A percentile compares a stretch with the other conserved stretches of the same genome.
Evolutionary conservation across 129 eudicot genomes (phyloP).

Genomic region (Centrapalus pauciflorus): DNA sequence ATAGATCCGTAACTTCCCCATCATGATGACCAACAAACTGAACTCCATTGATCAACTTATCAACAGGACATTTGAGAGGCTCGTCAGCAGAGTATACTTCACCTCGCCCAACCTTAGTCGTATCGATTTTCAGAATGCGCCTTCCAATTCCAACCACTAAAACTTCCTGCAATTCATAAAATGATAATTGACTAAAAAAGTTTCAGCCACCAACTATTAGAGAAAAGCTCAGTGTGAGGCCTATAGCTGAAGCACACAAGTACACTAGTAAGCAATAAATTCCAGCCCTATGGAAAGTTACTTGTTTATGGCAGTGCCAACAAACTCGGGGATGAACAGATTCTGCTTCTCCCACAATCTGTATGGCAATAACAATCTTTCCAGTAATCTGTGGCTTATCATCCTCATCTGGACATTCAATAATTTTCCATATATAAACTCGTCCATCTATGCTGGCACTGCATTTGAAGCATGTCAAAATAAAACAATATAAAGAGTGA

Average conservation of each 20-base stretch:
- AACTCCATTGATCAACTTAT: conserved; percentile 59
- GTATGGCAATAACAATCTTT: conserved; percentile 63
- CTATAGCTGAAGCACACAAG: not conserved
- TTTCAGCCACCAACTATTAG: no score
- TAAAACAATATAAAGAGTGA: not conserved
- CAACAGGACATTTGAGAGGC: conserved; percentile 57
- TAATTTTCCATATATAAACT: conserved; percentile 79
- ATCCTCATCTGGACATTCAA: conserved; percentile 75
- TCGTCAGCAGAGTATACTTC: conserved; percentile 54
- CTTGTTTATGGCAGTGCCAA: conserved; percentile 98
- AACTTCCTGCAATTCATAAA: conserved; percentile 46
- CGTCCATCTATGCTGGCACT: conserved; percentile 92
- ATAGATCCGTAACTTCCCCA: conserved; percentile 76
- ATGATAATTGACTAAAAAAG: no score
- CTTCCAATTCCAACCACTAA: conserved; percentile 68
- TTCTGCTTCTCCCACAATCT: conserved; percentile 71
- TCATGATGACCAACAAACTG: conserved; percentile 78
- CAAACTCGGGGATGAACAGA: conserved; percentile 91
- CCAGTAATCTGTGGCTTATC: conserved; percentile 84
- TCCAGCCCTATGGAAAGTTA: conserved; percentile 7
- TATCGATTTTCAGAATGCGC: conserved; percentile 55
- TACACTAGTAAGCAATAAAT: not conserved
- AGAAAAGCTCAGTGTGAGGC: not conserved
- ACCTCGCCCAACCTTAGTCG: conserved; percentile 69
- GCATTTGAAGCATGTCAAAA: conserved; percentile 20